Percentiles rank a stretch among this genome's conserved stretches.
Conservation (phyloP, 257 asterid species). For the Fraxinus anomala region DNA sequence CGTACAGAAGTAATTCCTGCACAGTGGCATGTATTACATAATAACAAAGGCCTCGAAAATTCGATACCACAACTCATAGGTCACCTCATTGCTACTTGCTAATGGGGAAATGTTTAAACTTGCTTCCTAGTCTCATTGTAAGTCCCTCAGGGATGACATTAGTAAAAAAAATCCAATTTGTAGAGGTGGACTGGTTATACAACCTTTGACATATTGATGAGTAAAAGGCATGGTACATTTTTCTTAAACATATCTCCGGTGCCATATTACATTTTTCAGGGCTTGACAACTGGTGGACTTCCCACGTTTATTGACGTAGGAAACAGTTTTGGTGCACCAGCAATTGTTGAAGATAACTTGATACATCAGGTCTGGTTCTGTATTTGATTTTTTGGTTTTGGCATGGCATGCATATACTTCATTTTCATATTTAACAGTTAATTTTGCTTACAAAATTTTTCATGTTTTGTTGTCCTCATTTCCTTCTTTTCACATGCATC, state of each 20-base stretch:
- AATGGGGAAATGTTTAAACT: background rate
- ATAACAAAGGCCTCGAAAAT: background rate
- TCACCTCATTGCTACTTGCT: background rate
- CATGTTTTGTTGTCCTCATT: background rate
- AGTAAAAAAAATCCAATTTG: background rate
- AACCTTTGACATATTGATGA: constrained; percentile 6
- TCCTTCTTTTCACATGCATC: constrained; percentile 19
- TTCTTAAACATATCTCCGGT: constrained; percentile 18
- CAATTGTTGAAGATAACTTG: constrained; percentile 90
- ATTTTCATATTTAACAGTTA: background rate
- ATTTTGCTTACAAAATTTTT: background rate
- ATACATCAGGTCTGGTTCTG: constrained; percentile 63
- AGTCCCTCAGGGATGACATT: background rate
- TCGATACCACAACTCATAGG: background rate
- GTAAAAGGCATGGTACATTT: constrained; percentile 5
- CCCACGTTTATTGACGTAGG: constrained; percentile 98
- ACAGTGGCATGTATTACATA: background rate
- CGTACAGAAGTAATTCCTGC: background rate
- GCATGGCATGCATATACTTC: background rate
- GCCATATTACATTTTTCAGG: constrained; percentile 46
- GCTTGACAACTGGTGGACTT: constrained; percentile 98
- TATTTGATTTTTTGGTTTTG: constrained; percentile 6
- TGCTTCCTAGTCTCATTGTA: background rate
- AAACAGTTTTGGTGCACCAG: constrained; percentile 98
- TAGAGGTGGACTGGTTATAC: background rate